Conservation (phyloP, 164 flowering plant genomes). For the Liquidambar formosana region DNA sequence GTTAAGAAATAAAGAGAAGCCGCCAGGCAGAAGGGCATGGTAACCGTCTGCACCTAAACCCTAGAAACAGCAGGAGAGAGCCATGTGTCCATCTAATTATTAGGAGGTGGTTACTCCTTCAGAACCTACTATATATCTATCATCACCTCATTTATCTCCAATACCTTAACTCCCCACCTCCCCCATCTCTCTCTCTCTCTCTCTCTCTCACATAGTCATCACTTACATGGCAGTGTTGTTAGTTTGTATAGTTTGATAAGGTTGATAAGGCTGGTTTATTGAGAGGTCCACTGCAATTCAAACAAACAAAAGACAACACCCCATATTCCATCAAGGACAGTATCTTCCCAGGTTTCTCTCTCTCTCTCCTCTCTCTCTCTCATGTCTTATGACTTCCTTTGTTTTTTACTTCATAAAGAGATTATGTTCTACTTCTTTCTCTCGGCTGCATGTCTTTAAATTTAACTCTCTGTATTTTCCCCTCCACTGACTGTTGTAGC, state of each 20-base stretch:
- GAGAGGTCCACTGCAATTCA: background rate
- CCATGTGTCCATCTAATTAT: background rate
- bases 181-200: constrained; percentile 11
- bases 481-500: no score
- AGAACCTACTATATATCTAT: background rate
- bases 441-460: background rate
- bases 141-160: background rate
- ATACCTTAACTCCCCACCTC: constrained; percentile 5
- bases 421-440: no score
- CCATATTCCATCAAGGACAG: background rate
- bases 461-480: no score
- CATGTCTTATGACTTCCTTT: background rate
- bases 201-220: background rate
- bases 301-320: background rate
- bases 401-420: no score
- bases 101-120: background rate
- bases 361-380: background rate
- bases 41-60: background rate
- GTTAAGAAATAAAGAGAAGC: no score
- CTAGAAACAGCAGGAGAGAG: background rate
- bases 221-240: background rate
- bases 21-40: no score
- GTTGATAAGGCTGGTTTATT: background rate
- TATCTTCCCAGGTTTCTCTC: background rate
- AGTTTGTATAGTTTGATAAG: background rate